Percentiles rank a stretch among this genome's conserved stretches.
Conservation (phyloP, 202 grass and related monocot genomes). For the Schoenoplectus tabernaemontani region DNA sequence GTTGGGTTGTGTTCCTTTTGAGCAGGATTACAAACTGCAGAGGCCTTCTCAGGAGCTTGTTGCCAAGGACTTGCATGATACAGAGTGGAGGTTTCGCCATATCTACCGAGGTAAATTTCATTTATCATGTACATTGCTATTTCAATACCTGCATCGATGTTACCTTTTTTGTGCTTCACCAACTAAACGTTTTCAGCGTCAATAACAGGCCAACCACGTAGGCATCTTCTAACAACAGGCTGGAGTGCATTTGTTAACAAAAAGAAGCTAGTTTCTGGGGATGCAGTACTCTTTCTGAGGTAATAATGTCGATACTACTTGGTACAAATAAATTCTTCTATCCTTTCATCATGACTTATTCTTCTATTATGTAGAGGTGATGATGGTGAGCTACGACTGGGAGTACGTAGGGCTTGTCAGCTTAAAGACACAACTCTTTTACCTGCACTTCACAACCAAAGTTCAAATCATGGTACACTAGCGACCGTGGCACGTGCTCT, state of each 20-base stretch:
- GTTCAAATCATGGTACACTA: constrained; percentile 23
- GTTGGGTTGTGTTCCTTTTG: background rate
- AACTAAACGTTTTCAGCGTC: too few relatives aligned
- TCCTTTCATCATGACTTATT: background rate
- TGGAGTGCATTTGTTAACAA: constrained; percentile 95
- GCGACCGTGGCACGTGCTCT: constrained; percentile 43
- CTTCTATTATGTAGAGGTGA: constrained; percentile 43
- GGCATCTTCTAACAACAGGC: constrained; percentile 89
- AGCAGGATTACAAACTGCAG: constrained; percentile 70
- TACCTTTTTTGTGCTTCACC: background rate
- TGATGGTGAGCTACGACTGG: constrained; percentile 73
- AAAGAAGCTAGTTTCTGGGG: constrained; percentile 81
- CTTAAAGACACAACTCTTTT: constrained; percentile 37
- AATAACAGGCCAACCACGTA: constrained; percentile 87
- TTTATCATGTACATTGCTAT: background rate
- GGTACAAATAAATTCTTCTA: background rate
- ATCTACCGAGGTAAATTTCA: constrained; percentile 68
- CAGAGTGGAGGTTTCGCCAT: constrained; percentile 80
- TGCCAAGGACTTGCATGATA: constrained; percentile 83
- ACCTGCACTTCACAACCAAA: constrained; percentile 27
- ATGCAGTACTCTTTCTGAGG: constrained; percentile 87
- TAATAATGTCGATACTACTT: constrained; percentile 28
- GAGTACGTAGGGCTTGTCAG: constrained; percentile 60
- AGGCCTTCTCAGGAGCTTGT: constrained; percentile 83
- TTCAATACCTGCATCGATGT: background rate